phyloP scores from a whole-genome alignment of 2,329 filamentous ascomycete species.

The Microsporum canis region DNA sequence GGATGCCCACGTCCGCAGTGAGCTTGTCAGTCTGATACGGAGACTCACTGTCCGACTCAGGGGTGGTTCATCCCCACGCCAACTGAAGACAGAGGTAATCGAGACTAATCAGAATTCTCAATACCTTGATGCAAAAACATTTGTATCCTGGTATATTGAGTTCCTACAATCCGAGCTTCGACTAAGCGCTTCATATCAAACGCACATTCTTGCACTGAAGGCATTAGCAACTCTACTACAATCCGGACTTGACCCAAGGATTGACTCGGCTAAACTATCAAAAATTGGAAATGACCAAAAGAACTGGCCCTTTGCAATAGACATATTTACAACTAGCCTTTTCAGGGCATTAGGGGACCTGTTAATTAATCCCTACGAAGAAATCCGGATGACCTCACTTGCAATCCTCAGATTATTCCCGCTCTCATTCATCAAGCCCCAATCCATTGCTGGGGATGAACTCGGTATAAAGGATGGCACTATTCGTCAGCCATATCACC shows the following conservation, averaged over 20 bases:
- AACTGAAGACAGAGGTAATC: not conserved
- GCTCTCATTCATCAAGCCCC: slow-evolving; percentile 16
- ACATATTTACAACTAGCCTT: slow-evolving; percentile 31
- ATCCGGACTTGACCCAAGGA: slow-evolving; percentile 51
- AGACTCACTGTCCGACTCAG: slow-evolving; percentile 66
- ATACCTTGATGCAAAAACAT: slow-evolving; percentile 27
- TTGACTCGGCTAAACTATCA: slow-evolving; percentile 29
- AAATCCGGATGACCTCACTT: slow-evolving; percentile 55
- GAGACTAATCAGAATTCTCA: not conserved
- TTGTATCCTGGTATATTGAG: slow-evolving; percentile 61
- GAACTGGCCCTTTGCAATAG: slow-evolving; percentile 40
- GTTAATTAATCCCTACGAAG: slow-evolving; percentile 81
- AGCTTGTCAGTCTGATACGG: slow-evolving; percentile 62
- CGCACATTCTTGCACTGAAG: slow-evolving; percentile 71
- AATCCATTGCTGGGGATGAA: not conserved
- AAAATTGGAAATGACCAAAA: slow-evolving; percentile 40
- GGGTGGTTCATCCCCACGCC: slow-evolving; percentile 38
- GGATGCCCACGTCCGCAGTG: slow-evolving; percentile 75
- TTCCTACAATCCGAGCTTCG: slow-evolving; percentile 65
- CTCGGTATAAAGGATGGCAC: not conserved
- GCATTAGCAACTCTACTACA: slow-evolving; percentile 56
- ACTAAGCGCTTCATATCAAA: slow-evolving; percentile 77
- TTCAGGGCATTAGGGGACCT: slow-evolving; percentile 60
- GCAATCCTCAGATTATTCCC: slow-evolving; percentile 35
- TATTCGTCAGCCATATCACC: slow-evolving; percentile 5